Conservation (phyloP, 1,284 basidiomycete species). For the Xerocomus nothofagi region DNA sequence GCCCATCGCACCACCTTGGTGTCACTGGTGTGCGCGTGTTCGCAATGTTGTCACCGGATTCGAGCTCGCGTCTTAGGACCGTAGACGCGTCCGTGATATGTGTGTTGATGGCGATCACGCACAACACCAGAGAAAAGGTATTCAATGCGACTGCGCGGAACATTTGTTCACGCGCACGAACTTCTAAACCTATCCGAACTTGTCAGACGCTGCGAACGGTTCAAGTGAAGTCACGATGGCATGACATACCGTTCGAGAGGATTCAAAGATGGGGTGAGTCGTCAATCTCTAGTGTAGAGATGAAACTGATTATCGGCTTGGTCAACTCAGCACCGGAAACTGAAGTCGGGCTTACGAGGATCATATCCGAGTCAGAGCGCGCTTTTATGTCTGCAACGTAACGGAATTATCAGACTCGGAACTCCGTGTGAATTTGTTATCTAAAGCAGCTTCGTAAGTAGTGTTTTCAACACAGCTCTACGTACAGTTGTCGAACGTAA, state of each 20-base stretch:
- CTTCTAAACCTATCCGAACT: not conserved
- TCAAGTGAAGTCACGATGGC: not conserved
- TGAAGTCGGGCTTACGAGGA: not conserved
- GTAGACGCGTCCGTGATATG: not conserved
- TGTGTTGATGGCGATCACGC: not conserved
- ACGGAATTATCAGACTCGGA: not conserved
- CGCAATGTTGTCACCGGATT: not conserved
- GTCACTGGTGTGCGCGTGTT: not conserved
- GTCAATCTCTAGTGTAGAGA: not conserved
- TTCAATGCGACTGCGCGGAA: not conserved
- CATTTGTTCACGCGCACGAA: not conserved
- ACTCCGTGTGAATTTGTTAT: not conserved
- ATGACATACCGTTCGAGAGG: not conserved
- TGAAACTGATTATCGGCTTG: not conserved
- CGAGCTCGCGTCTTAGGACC: not conserved
- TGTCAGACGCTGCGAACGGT: too few relatives aligned
- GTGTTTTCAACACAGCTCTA: not conserved
- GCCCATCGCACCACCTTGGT: constrained; percentile 8
- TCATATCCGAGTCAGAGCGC: not conserved
- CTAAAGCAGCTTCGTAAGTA: too few relatives aligned
- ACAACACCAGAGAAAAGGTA: not conserved
- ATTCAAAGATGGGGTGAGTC: too few relatives aligned
- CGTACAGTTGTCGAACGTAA: not conserved
- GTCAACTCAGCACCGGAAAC: not conserved
- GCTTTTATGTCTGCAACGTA: not conserved